These are phyloP conservation scores for Cryphonectria japonica DNA, from an alignment of 2,329 filamentous ascomycete species.

Conservation along the genomic window DNA sequence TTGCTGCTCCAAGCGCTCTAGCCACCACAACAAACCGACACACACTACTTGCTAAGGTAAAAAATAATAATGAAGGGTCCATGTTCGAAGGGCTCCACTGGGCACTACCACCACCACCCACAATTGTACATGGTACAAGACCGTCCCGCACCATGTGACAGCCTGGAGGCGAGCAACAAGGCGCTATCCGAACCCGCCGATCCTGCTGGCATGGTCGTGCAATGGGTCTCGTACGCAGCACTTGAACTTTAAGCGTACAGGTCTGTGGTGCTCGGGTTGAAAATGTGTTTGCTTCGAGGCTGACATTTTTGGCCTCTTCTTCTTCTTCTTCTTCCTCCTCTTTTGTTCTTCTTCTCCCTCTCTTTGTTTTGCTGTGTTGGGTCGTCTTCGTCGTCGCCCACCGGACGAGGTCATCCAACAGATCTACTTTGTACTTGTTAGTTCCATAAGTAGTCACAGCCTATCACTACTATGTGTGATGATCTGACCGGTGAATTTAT, in stretches of 20 bases:
- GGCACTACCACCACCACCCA: conserved; percentile 5
- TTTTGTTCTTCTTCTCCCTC: background rate
- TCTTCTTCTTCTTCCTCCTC: background rate
- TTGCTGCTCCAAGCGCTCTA: conserved; percentile 25
- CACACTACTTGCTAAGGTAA: background rate
- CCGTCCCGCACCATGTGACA: conserved; percentile 16
- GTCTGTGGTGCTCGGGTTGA: background rate
- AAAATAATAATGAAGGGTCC: conserved; percentile 5
- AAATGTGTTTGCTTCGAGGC: conserved; percentile 10
- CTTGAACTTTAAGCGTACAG: conserved; percentile 1
- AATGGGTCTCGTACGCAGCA: background rate
- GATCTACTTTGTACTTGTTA: background rate
- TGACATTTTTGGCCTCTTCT: background rate
- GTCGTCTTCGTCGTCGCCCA: background rate
- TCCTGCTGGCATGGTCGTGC: background rate
- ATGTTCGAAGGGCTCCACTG: conserved; percentile 18
- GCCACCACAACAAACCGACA: conserved; percentile 16
- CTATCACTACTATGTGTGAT: background rate
- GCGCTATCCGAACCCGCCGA: conserved; percentile 8
- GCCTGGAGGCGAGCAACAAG: background rate
- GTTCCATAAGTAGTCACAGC: background rate
- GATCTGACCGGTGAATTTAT: background rate
- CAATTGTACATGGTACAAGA: background rate
- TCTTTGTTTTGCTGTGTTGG: background rate
- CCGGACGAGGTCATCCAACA: background rate